Conservation (phyloP, 495 filamentous ascomycete species). For the Hypoxylon subgilvum region DNA sequence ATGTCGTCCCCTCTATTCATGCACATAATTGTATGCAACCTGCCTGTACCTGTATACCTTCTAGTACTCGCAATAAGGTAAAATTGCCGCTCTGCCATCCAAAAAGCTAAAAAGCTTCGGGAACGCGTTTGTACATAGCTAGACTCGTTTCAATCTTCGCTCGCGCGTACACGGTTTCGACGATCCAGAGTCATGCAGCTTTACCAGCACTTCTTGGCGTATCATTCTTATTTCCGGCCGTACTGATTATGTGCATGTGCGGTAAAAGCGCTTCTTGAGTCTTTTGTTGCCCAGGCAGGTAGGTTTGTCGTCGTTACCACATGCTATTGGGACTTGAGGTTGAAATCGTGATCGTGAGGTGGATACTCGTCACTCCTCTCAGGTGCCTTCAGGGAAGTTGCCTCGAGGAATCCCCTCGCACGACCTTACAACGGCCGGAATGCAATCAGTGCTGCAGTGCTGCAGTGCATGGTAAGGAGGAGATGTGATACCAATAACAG, state of each 20-base stretch:
- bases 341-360: conserved; percentile 7
- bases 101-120: not conserved
- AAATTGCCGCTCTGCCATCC: conserved; percentile 26
- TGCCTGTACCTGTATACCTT: conserved; percentile 1
- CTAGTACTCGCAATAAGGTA: not conserved
- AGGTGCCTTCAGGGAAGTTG: not conserved
- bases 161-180: conserved; percentile 20
- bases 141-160: not conserved
- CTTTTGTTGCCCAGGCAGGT: not conserved
- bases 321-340: not conserved
- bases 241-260: too few species aligned
- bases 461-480: conserved; percentile 16
- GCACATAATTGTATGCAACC: conserved; percentile 24
- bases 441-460: too few species aligned
- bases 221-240: not conserved
- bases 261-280: conserved; percentile 1
- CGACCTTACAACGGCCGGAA: conserved; percentile 6
- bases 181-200: conserved; percentile 26
- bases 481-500: conserved; percentile 21
- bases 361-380: not conserved
- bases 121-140: conserved; percentile 22
- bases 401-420: conserved; percentile 8
- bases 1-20: conserved; percentile 16
- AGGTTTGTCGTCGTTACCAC: conserved; percentile 1
- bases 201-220: not conserved